These are phyloP conservation scores for Stenocarpella maydis DNA, from an alignment of 2,329 filamentous ascomycete species.

Conservation along the genomic window DNA sequence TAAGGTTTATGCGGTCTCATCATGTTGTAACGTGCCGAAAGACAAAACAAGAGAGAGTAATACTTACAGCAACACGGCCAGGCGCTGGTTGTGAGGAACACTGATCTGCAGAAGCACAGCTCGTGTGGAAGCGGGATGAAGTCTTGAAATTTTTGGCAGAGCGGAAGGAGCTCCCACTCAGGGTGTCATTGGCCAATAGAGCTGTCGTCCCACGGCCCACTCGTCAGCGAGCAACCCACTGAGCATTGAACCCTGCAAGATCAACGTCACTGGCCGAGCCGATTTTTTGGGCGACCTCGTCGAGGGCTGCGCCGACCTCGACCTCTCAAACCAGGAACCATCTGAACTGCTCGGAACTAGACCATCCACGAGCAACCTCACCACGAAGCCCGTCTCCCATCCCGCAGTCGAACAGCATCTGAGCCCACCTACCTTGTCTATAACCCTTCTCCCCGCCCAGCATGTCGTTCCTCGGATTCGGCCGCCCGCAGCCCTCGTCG, in stretches of 20 bases:
- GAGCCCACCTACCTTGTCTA: too few relatives aligned
- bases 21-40: constrained; percentile 43
- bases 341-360: constrained; percentile 3
- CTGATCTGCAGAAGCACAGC: not conserved
- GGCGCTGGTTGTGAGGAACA: not conserved
- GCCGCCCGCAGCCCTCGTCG: constrained; percentile 82
- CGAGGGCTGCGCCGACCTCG: not conserved
- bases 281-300: constrained; percentile 32
- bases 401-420: not conserved
- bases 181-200: constrained; percentile 27
- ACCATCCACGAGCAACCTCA: not conserved
- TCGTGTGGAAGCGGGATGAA: not conserved
- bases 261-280: constrained; percentile 34
- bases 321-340: constrained; percentile 14
- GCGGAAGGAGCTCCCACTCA: not conserved
- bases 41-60: not conserved
- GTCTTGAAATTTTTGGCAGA: constrained; percentile 28
- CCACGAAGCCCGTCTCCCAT: not conserved
- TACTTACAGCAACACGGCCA: constrained; percentile 19
- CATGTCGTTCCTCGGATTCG: constrained; percentile 44
- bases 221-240: not conserved
- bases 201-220: not conserved
- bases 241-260: constrained; percentile 24
- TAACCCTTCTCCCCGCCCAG: constrained; percentile 37
- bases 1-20: constrained; percentile 60